Evolutionary conservation across 2,329 filamentous ascomycete genomes (phyloP).

Genomic region (Aspergillus sp.): DNA sequence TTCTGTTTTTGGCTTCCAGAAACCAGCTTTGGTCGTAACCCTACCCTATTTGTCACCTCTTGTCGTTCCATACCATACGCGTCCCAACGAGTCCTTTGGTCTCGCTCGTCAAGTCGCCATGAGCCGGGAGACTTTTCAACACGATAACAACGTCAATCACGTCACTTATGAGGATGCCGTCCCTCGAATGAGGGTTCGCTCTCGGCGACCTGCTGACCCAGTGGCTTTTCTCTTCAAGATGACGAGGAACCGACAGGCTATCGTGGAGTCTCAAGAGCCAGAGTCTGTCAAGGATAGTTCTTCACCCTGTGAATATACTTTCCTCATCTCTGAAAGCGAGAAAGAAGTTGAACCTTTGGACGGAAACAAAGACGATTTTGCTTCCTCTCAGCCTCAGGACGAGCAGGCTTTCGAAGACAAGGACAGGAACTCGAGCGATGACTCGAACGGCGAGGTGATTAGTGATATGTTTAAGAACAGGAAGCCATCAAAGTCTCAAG

Average conservation of each 20-base stretch:
- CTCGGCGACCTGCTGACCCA: background rate
- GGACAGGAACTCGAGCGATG: conserved; percentile 1
- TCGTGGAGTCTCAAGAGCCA: conserved; percentile 1
- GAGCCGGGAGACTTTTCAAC: background rate
- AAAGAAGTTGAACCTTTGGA: background rate
- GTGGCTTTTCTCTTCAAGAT: conserved; percentile 14
- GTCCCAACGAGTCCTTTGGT: background rate
- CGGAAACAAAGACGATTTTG: background rate
- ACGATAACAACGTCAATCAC: background rate
- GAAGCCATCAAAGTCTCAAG: background rate
- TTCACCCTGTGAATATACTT: background rate
- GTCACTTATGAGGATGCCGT: background rate
- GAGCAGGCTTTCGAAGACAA: conserved; percentile 1
- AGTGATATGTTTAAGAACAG: background rate
- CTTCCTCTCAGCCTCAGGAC: background rate
- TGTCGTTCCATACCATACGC: background rate
- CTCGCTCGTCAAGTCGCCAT: background rate
- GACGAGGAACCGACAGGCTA: conserved; percentile 9
- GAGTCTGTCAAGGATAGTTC: background rate
- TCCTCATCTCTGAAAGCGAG: too few species aligned
- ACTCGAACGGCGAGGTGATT: background rate
- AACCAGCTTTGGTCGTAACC: background rate
- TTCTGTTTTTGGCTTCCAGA: background rate
- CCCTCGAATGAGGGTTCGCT: background rate
- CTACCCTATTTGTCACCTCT: background rate